These are phyloP conservation scores for Citrus sinensis DNA, from an alignment of 345 rosid genomes.

Conservation along the genomic window DVS_A1.0 CM039163.1:8291501-8292000, in stretches of 20 bases:
- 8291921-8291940: conserved; percentile 16
- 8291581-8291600: not conserved
- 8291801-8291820: conserved; percentile 36
- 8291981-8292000: conserved; percentile 5
- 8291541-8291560: not conserved
- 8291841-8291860: conserved; percentile 39
- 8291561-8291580: not conserved
- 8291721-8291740: not conserved
- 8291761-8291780: not conserved
- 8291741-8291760: not conserved
- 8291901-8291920: conserved; percentile 22
- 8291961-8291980: conserved; percentile 6
- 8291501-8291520: conserved; percentile 42
- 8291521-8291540: not conserved
- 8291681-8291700: conserved; percentile 66
- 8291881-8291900: conserved; percentile 70
- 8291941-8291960: conserved; percentile 17
- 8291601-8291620: not conserved
- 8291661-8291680: conserved; percentile 73
- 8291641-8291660: conserved; percentile 86
- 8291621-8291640: conserved; percentile 61
- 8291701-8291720: conserved; percentile 62
- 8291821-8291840: conserved; percentile 35
- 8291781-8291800: conserved; percentile 40
- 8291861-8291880: conserved; percentile 86